Conservation (phyloP, 108 stramenopile genomes). For the Seminavis robusta region DNA sequence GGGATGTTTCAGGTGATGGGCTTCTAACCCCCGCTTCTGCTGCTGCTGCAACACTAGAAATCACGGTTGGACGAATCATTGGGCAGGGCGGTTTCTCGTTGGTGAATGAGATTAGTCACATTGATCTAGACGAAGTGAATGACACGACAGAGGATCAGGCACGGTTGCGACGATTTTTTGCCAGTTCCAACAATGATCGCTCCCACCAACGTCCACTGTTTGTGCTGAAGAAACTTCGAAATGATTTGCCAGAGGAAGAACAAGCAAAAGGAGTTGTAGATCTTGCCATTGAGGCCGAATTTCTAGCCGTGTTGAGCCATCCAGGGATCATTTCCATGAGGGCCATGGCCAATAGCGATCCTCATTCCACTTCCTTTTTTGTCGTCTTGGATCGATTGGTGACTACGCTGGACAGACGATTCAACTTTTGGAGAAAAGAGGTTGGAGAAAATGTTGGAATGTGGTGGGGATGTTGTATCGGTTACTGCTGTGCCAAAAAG, state of each 20-base stretch:
- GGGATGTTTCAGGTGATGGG: too few species aligned
- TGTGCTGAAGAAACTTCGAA: slow-evolving; percentile 76
- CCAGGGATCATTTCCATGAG: slow-evolving; percentile 77
- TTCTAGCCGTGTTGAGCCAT: slow-evolving; percentile 56
- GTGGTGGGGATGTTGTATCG: slow-evolving; percentile 53
- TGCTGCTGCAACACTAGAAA: too few species aligned
- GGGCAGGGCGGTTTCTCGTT: slow-evolving; percentile 79
- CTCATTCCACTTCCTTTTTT: slow-evolving; percentile 75
- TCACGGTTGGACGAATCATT: slow-evolving; percentile 55
- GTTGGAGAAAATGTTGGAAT: slow-evolving; percentile 55
- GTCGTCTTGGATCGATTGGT: slow-evolving; percentile 72
- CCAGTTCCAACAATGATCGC: slow-evolving; percentile 17
- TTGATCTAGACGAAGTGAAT: slow-evolving; percentile 66
- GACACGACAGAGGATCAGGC: slow-evolving; percentile 60
- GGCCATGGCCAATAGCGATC: slow-evolving; percentile 79
- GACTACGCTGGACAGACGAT: slow-evolving; percentile 66
- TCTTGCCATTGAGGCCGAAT: slow-evolving; percentile 84
- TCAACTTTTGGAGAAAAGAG: slow-evolving; percentile 69
- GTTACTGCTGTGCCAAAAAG: slow-evolving; percentile 77
- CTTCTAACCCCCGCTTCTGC: too few species aligned
- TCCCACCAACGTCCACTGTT: slow-evolving; percentile 15
- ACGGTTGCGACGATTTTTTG: slow-evolving; percentile 43
- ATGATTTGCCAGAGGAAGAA: slow-evolving; percentile 80
- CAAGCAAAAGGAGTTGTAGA: slow-evolving; percentile 82
- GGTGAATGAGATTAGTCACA: slow-evolving; percentile 55